A percentile compares a stretch with the other conserved stretches of the same genome.
These are phyloP conservation scores for Hymenoscyphus repandus DNA, from an alignment of 2,329 filamentous ascomycete species.

Conservation along the genomic window DNA sequence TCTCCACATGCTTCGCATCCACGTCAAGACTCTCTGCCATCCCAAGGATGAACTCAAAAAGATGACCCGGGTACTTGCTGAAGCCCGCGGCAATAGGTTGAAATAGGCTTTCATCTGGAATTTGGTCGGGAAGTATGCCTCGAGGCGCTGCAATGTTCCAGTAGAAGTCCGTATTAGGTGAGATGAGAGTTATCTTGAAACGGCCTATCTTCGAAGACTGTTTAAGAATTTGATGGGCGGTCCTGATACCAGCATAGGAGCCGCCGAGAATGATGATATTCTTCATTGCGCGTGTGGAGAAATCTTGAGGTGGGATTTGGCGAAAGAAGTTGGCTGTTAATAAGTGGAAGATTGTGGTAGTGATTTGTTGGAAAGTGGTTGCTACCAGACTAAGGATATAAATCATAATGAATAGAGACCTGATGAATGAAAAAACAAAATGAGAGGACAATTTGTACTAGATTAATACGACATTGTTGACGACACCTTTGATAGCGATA, in stretches of 20 bases:
- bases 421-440: too few relatives aligned
- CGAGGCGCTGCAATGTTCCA: slow-evolving; percentile 46
- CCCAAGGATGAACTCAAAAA: slow-evolving; percentile 49
- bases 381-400: too few relatives aligned
- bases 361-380: too few relatives aligned
- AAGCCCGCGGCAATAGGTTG: slow-evolving; percentile 40
- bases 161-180: slow-evolving; percentile 45
- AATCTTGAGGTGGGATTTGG: too few relatives aligned
- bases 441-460: too few relatives aligned
- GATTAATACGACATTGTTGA: too few relatives aligned
- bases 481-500: too few relatives aligned
- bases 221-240: slow-evolving; percentile 31
- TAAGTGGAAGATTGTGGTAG: too few relatives aligned
- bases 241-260: slow-evolving; percentile 28
- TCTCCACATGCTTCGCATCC: slow-evolving; percentile 37
- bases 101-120: slow-evolving; percentile 40
- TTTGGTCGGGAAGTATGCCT: slow-evolving; percentile 39
- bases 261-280: slow-evolving; percentile 32
- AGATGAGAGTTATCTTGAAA: slow-evolving; percentile 50
- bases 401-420: too few relatives aligned
- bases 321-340: too few relatives aligned
- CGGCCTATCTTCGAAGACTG: slow-evolving; percentile 18
- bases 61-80: slow-evolving; percentile 39
- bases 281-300: slow-evolving; percentile 16
- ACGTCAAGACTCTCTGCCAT: slow-evolving; percentile 41